Percentiles rank a stretch among this genome's conserved stretches.
Evolutionary conservation across 2,329 filamentous ascomycete species (phyloP).

Genomic region (Fusarium marasasianum): DNA sequence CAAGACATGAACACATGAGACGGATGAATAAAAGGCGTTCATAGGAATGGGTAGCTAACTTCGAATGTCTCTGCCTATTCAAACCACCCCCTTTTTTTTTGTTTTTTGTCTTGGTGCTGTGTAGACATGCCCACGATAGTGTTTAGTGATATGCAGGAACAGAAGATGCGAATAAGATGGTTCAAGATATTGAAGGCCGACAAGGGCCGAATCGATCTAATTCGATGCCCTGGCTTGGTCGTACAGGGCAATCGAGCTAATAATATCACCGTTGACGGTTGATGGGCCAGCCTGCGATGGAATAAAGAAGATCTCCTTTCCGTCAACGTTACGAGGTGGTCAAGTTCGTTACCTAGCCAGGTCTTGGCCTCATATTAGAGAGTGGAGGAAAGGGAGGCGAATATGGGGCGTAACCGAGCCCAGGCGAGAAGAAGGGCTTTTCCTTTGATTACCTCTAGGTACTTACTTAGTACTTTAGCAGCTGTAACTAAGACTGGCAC

Average conservation of each 20-base stretch:
- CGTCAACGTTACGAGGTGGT: constrained; percentile 1
- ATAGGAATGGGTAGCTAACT: constrained; percentile 1
- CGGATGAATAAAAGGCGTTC: constrained; percentile 1
- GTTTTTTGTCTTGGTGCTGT: constrained; percentile 3
- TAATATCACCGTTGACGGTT: constrained; percentile 14
- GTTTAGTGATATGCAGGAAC: background rate
- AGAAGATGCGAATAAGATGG: background rate
- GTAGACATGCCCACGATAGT: background rate
- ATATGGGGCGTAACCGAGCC: constrained; percentile 14
- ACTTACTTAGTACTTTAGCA: background rate
- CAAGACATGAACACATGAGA: constrained; percentile 15
- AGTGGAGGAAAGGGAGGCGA: constrained; percentile 20
- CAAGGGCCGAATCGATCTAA: constrained; percentile 16
- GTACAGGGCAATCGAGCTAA: constrained; percentile 37
- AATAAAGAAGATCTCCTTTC: constrained; percentile 20
- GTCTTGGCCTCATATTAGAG: constrained; percentile 17
- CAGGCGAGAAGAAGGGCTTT: constrained; percentile 8
- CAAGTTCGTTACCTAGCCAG: background rate
- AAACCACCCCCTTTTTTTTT: constrained; percentile 4
- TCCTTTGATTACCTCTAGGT: constrained; percentile 11
- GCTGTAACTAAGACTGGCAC: background rate
- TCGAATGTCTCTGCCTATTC: constrained; percentile 7
- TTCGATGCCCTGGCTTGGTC: constrained; percentile 20
- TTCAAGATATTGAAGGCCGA: constrained; percentile 1
- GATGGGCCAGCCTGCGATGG: constrained; percentile 21